Percentiles rank a stretch among this genome's conserved stretches.
phyloP scores from a whole-genome alignment of 805 yeast genomes.

The Monosporozyma solicola region DNA sequence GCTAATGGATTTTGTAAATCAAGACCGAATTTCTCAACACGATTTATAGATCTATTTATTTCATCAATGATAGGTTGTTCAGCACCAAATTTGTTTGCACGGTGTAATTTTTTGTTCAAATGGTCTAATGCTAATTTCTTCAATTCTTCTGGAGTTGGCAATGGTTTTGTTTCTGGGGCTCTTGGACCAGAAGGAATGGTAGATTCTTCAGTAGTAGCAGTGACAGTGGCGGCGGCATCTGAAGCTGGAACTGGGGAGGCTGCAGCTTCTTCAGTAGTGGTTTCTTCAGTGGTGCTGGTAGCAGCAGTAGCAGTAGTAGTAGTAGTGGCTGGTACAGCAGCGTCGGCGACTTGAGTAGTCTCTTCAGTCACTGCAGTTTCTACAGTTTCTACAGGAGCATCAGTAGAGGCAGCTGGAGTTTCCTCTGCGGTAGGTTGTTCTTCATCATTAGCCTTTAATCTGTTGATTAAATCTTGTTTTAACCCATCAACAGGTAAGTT shows the following conservation, averaged over 20 bases:
- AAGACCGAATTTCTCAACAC: constrained; percentile 76
- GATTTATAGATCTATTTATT: constrained; percentile 40
- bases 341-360: neutral
- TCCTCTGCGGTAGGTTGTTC: neutral
- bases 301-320: neutral
- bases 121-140: constrained; percentile 59
- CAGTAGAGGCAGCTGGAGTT: neutral
- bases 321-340: constrained; percentile 1
- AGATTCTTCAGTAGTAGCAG: neutral
- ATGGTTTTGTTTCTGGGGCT: constrained; percentile 13
- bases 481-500: constrained; percentile 67
- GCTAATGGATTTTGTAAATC: constrained; percentile 59
- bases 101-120: constrained; percentile 53
- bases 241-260: neutral
- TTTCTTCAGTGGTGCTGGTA: neutral
- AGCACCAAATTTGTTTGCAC: constrained; percentile 74
- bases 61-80: constrained; percentile 53
- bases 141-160: constrained; percentile 58
- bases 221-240: neutral
- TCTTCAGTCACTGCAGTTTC: neutral
- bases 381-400: neutral
- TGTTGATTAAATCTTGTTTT: constrained; percentile 64
- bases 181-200: constrained; percentile 2
- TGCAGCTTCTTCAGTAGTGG: neutral
- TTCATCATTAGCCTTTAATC: constrained; percentile 32